Base-by-base conservation (phyloP, 495 filamentous ascomycete genomes). In the Hyaloscypha hepaticicola region DNA sequence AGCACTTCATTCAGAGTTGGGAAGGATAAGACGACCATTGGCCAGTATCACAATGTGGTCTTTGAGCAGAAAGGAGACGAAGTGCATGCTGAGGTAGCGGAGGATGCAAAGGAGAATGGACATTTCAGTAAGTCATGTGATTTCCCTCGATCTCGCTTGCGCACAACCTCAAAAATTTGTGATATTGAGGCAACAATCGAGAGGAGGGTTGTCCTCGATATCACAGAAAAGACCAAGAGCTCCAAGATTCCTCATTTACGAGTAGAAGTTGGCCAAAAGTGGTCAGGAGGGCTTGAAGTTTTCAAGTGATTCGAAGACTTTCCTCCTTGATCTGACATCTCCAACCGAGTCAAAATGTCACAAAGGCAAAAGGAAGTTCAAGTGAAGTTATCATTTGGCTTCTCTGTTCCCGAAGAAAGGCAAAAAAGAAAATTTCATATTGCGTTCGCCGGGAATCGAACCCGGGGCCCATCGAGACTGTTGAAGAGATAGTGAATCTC, bases 21-120 rank as follows among this genome's bases (percentile, higher is more conserved):
- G 9, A 80, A 80, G 22, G 79, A 85, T 26, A 66, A 68, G 19
- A 84, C 84, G 31, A 70, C 76, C 22, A 84, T 96, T 19, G 81
- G 80, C 64, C 80, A 89, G 73, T 97, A 84, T 69, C 87, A 97
- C 69, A 99, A 93, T 74, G 91, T 95, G 4, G 92, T 97, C 2
- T 97, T 97, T 73, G 89, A 94, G 72, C 82, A 87, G 64, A 77
- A 80, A 8, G 93, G 95, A 27, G 90, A 97, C 64, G 83, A 82
- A 7, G 81, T 97, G 0, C 77, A 86, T 58, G 87, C 85, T 1
- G 82, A 82, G 25, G 91, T 96, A 25, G 84, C 85, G 19, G 85
- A 84, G 38, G 84, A 79, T 64, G 91, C 89, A 4, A 85, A 87
- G 66, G 79, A 83, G 64, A 83, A 85, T 57, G 80, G 83, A 1